Evolutionary conservation across 441 rosid species (phyloP), one percentile per base, ranked within the genome.

Genomic region (Gossypium schwendimanii): DNA sequence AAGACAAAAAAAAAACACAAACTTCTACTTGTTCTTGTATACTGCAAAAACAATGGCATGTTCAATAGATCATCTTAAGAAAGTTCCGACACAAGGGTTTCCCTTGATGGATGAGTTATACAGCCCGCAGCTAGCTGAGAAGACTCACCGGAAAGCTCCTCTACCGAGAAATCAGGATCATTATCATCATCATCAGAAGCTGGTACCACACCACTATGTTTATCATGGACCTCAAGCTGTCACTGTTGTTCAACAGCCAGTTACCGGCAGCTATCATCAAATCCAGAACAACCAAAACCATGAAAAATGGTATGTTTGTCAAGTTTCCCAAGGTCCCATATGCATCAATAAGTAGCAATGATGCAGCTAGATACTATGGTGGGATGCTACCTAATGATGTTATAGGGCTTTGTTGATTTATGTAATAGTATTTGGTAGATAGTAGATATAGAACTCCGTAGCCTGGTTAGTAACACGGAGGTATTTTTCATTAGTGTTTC

Each of bases 151-250:
- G 15, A 0, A 1, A 14, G 44, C n/a, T 23, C 58, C 71, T 66
- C 18, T 4, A n/a, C 23, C 14, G 58, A 66, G 58, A 47, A 66
- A 23, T 14, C 21, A 44, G 2, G 33, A 41, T 11, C 18, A 64
- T 2, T 44, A 21, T 12, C 33, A 44, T 44, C 18, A 58, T 58
- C 54, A 31, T 6, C 41, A 60, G 12, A 6, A 41, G 31, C 53
- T 41, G 4, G 69, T 41, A 1, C 52, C 31, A 0, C 49, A 49
- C 23, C 71, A n/a, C 15, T 70, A 70, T 8, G 64, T 59, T 24
- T 71, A 71, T 15, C 54, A 44, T 39, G 66, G 66, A 44, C 74
- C 74, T 58, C 39, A 71, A 59, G 23, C 26, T 10, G 11, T 58
- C 67, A 71, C 74, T 9, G 47, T 59, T 4, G 12, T 71, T n/a